Percentiles rank a stretch among this genome's conserved stretches.
Evolutionary conservation across 805 yeast species (phyloP).

Genomic region (Spathaspora passalidarum): DNA sequence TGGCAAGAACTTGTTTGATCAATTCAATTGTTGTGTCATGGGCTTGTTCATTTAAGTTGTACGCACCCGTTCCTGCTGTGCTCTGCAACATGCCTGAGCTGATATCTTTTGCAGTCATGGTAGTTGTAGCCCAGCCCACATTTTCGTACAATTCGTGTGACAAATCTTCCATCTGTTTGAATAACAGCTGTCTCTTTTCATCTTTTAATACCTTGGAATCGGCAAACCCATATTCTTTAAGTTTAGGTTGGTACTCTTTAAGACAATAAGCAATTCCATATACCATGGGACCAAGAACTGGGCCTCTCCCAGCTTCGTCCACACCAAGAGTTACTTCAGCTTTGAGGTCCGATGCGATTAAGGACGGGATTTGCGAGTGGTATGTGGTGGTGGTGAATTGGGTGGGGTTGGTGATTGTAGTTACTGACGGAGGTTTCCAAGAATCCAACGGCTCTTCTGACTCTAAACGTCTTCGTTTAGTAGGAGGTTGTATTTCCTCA

Average conservation of each 20-base stretch:
- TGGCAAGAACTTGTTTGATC: constrained; percentile 60
- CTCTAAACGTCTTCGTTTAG: background rate
- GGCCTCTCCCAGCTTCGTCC: constrained; percentile 99
- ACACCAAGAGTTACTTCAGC: constrained; percentile 72
- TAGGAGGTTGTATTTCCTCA: background rate
- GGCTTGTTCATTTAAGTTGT: constrained; percentile 91
- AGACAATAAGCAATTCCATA: constrained; percentile 84
- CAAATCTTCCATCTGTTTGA: constrained; percentile 52
- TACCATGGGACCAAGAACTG: constrained; percentile 97
- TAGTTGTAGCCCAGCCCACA: constrained; percentile 86
- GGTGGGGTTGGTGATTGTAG: constrained; percentile 21
- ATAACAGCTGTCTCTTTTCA: constrained; percentile 58
- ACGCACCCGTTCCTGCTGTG: constrained; percentile 44
- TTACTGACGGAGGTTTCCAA: constrained; percentile 37
- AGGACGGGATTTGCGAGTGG: constrained; percentile 47
- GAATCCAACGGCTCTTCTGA: constrained; percentile 2
- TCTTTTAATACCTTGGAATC: constrained; percentile 89
- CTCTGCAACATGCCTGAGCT: constrained; percentile 78
- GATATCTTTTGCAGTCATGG: constrained; percentile 84
- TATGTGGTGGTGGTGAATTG: constrained; percentile 45
- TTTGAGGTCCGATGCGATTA: constrained; percentile 25
- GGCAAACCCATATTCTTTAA: constrained; percentile 72
- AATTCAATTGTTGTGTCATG: constrained; percentile 88
- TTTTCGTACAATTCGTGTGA: constrained; percentile 45
- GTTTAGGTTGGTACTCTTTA: constrained; percentile 44